phyloP scores from a whole-genome alignment of 495 filamentous ascomycete species.

The Aspergillus heteromorphus region DNA sequence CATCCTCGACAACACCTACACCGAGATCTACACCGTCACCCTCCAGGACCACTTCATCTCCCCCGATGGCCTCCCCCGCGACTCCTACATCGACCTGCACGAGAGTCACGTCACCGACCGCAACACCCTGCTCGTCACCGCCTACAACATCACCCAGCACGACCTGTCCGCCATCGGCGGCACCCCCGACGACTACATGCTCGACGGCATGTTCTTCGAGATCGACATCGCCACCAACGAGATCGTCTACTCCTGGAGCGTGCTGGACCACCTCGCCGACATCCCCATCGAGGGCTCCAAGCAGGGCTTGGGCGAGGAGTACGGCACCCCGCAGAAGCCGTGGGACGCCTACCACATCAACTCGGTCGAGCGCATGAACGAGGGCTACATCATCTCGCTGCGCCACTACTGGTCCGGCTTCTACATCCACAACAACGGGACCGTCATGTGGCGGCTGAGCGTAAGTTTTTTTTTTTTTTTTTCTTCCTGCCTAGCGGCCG shows the following conservation, averaged over 20 bases:
- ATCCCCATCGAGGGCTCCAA: constrained; percentile 20
- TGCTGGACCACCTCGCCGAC: constrained; percentile 22
- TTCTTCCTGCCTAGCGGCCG: too few relatives aligned
- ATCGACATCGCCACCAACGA: constrained; percentile 34
- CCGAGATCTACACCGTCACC: constrained; percentile 33
- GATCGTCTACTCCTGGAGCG: constrained; percentile 30
- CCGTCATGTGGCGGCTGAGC: constrained; percentile 33
- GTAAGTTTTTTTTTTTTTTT: constrained; percentile 11
- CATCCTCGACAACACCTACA: constrained; percentile 35
- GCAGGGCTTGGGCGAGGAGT: constrained; percentile 16
- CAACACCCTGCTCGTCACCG: constrained; percentile 49
- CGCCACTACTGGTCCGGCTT: constrained; percentile 33
- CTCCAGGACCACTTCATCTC: constrained; percentile 25
- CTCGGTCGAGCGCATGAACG: constrained; percentile 27
- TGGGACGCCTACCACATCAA: constrained; percentile 43
- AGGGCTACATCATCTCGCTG: constrained; percentile 36
- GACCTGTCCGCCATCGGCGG: constrained; percentile 44
- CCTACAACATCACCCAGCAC: constrained; percentile 46
- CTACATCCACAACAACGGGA: constrained; percentile 30
- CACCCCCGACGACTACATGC: constrained; percentile 37
- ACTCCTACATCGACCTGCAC: constrained; percentile 39
- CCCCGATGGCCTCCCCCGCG: constrained; percentile 21
- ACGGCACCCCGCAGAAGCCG: constrained; percentile 24
- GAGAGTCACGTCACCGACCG: constrained; percentile 43
- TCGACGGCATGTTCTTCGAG: constrained; percentile 44